Evolutionary conservation across 1,284 basidiomycete species (phyloP), one percentile per base, ranked within the genome.

Genomic region (Fomitiporia mediterranea): DNA sequence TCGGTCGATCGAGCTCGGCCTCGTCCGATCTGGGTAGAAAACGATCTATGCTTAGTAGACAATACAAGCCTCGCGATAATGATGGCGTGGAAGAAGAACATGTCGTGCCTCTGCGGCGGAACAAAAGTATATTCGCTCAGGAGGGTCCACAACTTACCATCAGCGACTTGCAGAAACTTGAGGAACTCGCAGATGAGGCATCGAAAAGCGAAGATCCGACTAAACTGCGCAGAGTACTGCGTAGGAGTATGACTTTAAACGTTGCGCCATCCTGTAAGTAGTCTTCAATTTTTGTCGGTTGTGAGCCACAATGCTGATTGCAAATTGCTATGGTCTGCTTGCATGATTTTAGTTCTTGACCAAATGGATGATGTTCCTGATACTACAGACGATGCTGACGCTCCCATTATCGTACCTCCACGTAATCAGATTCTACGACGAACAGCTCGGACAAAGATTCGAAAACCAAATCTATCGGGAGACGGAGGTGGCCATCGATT

Each of bases 371-470:
- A 83, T 64, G 77, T 84, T 62, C 74, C 79, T 11, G 82, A 85
- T 62, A 74, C 83, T 65, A 77, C 74, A 13, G 88, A 92, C 62
- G 91, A 92, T 64, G 87, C 86, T 2, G 94, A 98, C 70, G 79
- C 82, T 23, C 95, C 94, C 25, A 89, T 97, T 64, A 89, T 97
- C 58, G 83, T 94, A 4, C 91, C 91, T 32, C 85, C 86, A 46
- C 92, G 91, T 1, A 91, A 91, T 11, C 88, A 89, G 68, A 94
- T 95, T 64, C 78, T 99, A 11, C 90, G 94, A 28, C 86, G 96
- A 44, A 84, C 93, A 9, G 94, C 93, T 6, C 84, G 95, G 19
- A 99, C 96, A 2, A 95, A 94, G 76, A 97, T 98, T 65, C 85
- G 96, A 55, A 99, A 98, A 73, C 77, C 86, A n/a, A 82, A 83